A percentile compares a stretch with the other conserved stretches of the same genome.
Conservation (phyloP, 2,329 filamentous ascomycete genomes). For the Epichloe hybrida region DNA sequence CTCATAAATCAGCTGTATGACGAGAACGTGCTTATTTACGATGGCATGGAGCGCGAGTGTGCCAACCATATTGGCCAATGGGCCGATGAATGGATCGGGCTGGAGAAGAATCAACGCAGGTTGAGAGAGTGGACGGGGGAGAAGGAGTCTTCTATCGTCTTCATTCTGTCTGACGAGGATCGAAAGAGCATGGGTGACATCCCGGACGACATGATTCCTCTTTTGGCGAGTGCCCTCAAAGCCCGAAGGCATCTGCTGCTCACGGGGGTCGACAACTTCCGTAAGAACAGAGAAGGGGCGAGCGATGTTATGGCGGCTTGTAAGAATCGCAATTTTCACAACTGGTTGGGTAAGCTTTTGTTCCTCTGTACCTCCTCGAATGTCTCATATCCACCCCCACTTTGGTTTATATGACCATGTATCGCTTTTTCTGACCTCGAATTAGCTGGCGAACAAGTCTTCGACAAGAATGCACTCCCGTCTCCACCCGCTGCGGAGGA, state of each 20-base stretch:
- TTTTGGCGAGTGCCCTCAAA: constrained; percentile 20
- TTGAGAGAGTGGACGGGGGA: constrained; percentile 16
- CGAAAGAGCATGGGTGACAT: constrained; percentile 17
- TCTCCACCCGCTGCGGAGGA: constrained; percentile 11
- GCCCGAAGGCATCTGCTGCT: constrained; percentile 18
- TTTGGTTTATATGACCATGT: too few relatives aligned
- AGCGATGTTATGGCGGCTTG: constrained; percentile 16
- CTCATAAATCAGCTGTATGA: constrained; percentile 27
- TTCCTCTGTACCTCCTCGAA: background rate
- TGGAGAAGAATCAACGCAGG: constrained; percentile 16
- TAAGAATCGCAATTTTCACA: constrained; percentile 15
- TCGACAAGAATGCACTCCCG: constrained; percentile 17
- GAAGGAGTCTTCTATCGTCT: constrained; percentile 12
- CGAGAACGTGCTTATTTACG: constrained; percentile 25
- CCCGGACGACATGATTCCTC: constrained; percentile 14
- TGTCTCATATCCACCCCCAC: background rate
- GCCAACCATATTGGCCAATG: constrained; percentile 21
- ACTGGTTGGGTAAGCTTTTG: constrained; percentile 23
- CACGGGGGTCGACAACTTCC: constrained; percentile 5
- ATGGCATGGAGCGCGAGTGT: constrained; percentile 12
- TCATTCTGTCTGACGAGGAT: constrained; percentile 15
- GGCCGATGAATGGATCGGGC: constrained; percentile 23
- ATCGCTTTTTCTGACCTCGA: too few relatives aligned
- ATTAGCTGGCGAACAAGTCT: constrained; percentile 16
- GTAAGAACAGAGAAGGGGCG: constrained; percentile 1